Evolutionary conservation across 345 rosid species (phyloP), one percentile per base, ranked within the genome.

Genomic region (Rhodamnia argentea): DNA sequence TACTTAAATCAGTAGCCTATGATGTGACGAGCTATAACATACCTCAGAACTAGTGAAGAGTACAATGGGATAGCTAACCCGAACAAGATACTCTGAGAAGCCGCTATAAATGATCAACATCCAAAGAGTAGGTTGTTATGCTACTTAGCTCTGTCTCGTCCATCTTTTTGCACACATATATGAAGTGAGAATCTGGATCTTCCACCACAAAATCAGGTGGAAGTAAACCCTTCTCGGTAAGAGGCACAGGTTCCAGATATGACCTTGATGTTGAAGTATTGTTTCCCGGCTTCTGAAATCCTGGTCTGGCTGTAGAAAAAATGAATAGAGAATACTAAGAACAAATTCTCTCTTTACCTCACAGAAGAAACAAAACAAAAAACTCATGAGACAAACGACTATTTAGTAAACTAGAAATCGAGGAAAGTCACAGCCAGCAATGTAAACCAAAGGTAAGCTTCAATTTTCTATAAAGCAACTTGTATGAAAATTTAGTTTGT

Each of bases 131-230:
- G 52, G 89, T 23, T 24, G 95, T 87, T 85, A 83, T 18, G 60
- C 85, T 76, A 86, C 84, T 85, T 82, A 84, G 86, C 83, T 84
- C 92, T 47, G 86, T 85, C 50, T 91, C 94, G 16, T 88, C 91
- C 88, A 26, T 87, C 91, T 96, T 96, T 62, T 86, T 91, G 89
- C 99, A 97, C 57, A 95, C 88, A 76, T 97, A 95, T 76, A 97
- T 96, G 85, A 92, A 97, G 91, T 97, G 98, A 62, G 98, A 94
- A 85, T 97, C 98, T 56, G 98, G 99, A 92, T 97, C 99, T 85
- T 96, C 96, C 85, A 96, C 87, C 54, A 90, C 95, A 90, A 92
- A 96, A 83, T 91, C 94, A 3, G 89, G 87, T 2, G 93, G 98
- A 88, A 96, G 91, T 85, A 93, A 88, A 83, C 99, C 96, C 16